Evolutionary conservation across 805 yeast genomes (phyloP).

Genomic region (Candida yuanshanica): DNA sequence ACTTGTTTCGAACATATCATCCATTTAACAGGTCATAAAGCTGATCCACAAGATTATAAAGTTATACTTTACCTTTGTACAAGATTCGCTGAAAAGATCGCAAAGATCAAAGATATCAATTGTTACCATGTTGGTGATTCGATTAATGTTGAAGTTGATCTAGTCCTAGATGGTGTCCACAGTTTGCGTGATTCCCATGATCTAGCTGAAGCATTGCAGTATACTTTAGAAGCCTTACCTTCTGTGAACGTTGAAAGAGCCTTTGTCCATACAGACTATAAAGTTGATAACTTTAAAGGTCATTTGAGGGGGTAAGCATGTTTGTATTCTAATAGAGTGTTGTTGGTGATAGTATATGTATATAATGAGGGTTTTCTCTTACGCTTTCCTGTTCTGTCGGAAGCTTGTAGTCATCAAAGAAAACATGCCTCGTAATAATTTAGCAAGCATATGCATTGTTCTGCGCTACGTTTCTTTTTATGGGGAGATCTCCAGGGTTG

Average conservation of each 20-base stretch:
- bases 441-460: too few species aligned
- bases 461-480: too few species aligned
- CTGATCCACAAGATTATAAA: slow-evolving; percentile 55
- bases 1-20: slow-evolving; percentile 69
- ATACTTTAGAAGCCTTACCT: slow-evolving; percentile 72
- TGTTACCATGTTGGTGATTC: slow-evolving; percentile 79
- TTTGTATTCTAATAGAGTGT: not conserved
- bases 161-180: slow-evolving; percentile 48
- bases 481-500: too few species aligned
- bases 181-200: slow-evolving; percentile 68
- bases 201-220: slow-evolving; percentile 75
- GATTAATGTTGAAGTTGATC: slow-evolving; percentile 70
- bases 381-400: too few species aligned
- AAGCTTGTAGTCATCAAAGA: too few species aligned
- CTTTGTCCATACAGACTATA: slow-evolving; percentile 71
- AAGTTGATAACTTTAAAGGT: slow-evolving; percentile 33
- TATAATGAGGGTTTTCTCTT: too few species aligned
- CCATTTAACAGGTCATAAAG: slow-evolving; percentile 71
- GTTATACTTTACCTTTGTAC: slow-evolving; percentile 61
- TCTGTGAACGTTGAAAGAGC: slow-evolving; percentile 73
- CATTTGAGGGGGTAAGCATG: slow-evolving; percentile 23
- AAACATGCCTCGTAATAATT: too few species aligned
- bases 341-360: too few species aligned
- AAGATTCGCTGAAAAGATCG: slow-evolving; percentile 63
- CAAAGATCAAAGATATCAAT: slow-evolving; percentile 57